phyloP scores from a whole-genome alignment of 441 rosid species.

The Cnidoscolus chayamansa region DNA sequence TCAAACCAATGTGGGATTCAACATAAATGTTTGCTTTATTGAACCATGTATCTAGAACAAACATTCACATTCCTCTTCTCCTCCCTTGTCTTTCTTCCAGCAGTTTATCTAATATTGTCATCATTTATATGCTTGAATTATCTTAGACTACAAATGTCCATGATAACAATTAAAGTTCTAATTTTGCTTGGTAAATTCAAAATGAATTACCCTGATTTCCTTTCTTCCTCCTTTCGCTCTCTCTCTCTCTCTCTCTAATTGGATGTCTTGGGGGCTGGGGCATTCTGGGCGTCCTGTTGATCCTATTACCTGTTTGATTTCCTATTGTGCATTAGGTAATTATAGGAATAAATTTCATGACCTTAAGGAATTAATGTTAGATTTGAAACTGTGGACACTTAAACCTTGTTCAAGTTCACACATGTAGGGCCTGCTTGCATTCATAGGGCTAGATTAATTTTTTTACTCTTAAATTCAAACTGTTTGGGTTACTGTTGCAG shows the following conservation, averaged over 20 bases:
- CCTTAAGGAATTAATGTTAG: background rate
- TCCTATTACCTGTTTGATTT: background rate
- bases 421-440: background rate
- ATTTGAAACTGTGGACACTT: background rate
- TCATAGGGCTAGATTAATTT: background rate
- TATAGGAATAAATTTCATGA: background rate
- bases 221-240: too few relatives aligned
- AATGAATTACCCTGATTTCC: background rate
- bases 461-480: too few relatives aligned
- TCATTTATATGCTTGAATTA: background rate
- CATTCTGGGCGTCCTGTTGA: background rate
- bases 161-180: background rate
- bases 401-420: background rate
- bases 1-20: too few relatives aligned
- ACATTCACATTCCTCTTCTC: background rate
- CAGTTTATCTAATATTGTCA: background rate
- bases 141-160: background rate
- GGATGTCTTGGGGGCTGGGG: background rate
- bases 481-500: background rate
- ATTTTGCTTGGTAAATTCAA: constrained; percentile 3
- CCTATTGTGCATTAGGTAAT: background rate
- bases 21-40: background rate
- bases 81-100: background rate
- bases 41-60: background rate
- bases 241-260: background rate